Evolutionary conservation across 306 rosid species (phyloP), one percentile per base, ranked within the genome.

Genomic region (Vachellia collinsii): DNA sequence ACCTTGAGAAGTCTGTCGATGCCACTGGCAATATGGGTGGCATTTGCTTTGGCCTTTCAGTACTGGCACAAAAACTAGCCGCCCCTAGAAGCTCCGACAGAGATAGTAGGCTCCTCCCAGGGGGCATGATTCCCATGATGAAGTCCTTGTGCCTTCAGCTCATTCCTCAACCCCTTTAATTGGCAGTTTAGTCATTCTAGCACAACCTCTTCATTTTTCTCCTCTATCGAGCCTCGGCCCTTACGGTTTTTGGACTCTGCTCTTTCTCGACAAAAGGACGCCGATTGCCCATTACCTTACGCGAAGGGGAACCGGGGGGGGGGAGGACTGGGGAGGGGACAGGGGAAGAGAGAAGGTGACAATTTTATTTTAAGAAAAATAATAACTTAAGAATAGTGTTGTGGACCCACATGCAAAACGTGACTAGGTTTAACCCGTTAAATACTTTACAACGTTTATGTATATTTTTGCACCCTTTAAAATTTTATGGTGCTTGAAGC

Each of bases 221-320:
- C 72, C 16, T 43, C 59, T 3, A 80, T 58, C 6, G 83, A 9
- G 46, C 90, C 99, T 42, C 97, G 87, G 38, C 98, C 99, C 0
- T 85, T 95, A 50, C 99, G 98, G 4, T 87, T 93, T 78, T 98
- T 97, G 71, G 97, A 89, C 3, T 56, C 85, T 5, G 47, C 46
- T 3, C 25, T 61, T 38, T 70, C 36, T 22, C 91, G 89, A 37
- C 80, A 70, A 4, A 87, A 66, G 67, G 87, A 85, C 25, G 86
- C 13, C 6, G 91, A 89, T 17, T 39, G 79, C 59, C 93, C 86
- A 39, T 83, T 86, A 10, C 97, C 93, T 11, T 94, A 93, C 1
- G 90, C 98, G 1, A 90, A 80, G 79, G 80, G n/a, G n/a, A n/a
- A n/a, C n/a, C n/a, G n/a, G n/a, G n/a, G n/a, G n/a, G n/a, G n/a